phyloP scores from a whole-genome alignment of 2,329 filamentous ascomycete species.

The Cercospora nicotianae region DNA sequence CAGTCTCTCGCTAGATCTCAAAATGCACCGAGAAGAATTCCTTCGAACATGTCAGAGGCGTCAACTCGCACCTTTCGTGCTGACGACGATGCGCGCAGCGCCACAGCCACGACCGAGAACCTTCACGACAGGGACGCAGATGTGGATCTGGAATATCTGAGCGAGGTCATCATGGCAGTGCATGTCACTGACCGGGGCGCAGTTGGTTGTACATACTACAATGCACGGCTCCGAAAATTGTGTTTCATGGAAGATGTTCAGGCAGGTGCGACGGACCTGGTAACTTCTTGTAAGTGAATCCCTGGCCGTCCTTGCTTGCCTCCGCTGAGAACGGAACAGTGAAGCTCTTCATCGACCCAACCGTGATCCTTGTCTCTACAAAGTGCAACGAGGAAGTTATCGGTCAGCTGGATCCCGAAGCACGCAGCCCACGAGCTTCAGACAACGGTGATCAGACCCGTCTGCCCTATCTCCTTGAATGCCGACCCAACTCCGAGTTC shows the following conservation, averaged over 20 bases:
- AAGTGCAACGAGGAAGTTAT: constrained; percentile 54
- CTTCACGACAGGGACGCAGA: constrained; percentile 19
- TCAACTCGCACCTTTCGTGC: constrained; percentile 22
- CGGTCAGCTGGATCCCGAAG: constrained; percentile 47
- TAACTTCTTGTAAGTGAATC: constrained; percentile 46
- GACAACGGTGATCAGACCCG: constrained; percentile 47
- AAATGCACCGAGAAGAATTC: neutral
- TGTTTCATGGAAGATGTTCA: constrained; percentile 76
- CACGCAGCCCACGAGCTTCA: constrained; percentile 32
- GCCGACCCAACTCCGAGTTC: constrained; percentile 72
- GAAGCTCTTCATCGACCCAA: constrained; percentile 62
- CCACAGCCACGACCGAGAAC: constrained; percentile 14
- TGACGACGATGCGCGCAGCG: constrained; percentile 13
- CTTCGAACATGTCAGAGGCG: constrained; percentile 14
- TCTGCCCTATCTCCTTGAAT: constrained; percentile 63
- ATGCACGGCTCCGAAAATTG: constrained; percentile 67
- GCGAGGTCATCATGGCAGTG: constrained; percentile 77
- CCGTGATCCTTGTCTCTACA: constrained; percentile 58
- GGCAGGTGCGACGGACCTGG: constrained; percentile 62
- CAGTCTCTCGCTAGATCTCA: constrained; percentile 1
- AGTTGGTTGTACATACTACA: constrained; percentile 83
- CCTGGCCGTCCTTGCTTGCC: neutral
- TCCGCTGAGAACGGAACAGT: constrained; percentile 47
- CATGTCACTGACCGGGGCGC: constrained; percentile 69
- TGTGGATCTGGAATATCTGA: constrained; percentile 33